phyloP scores from a whole-genome alignment of 306 rosid genomes.

The Malus asiatica region DNA sequence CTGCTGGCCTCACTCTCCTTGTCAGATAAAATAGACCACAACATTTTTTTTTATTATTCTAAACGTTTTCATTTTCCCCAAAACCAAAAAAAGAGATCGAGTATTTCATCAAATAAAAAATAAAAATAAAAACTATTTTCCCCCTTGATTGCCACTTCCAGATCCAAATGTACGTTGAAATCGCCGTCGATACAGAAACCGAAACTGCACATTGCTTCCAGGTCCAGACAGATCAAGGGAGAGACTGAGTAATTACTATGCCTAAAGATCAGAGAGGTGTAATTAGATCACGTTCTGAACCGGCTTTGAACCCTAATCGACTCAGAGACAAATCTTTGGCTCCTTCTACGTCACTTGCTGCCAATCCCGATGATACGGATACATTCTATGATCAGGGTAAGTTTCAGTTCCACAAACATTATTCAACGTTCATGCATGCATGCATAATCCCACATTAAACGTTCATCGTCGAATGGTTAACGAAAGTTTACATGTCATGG shows the following conservation, averaged over 20 bases:
- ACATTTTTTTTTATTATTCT: neutral
- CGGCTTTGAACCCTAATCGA: neutral
- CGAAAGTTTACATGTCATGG: neutral
- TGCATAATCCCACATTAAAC: neutral
- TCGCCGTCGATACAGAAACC: neutral
- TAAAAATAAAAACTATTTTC: neutral
- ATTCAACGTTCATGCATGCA: neutral
- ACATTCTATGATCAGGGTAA: neutral
- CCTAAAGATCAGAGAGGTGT: constrained; percentile 2
- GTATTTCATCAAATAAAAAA: neutral
- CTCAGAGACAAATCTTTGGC: neutral
- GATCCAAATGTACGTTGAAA: neutral
- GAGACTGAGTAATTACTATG: neutral
- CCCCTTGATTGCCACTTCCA: neutral
- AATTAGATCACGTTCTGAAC: constrained; percentile 8
- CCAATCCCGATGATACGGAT: neutral
- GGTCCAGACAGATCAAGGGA: neutral
- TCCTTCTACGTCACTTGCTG: neutral
- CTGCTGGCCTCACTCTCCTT: too few species aligned
- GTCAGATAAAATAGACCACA: too few species aligned
- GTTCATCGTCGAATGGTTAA: neutral
- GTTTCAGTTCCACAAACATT: neutral
- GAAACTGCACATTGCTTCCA: neutral
- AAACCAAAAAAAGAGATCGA: neutral
- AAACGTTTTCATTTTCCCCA: neutral